These are phyloP conservation scores for Colletotrichum sansevieriae DNA, from an alignment of 2,329 filamentous ascomycete species.

Conservation along the genomic window DNA sequence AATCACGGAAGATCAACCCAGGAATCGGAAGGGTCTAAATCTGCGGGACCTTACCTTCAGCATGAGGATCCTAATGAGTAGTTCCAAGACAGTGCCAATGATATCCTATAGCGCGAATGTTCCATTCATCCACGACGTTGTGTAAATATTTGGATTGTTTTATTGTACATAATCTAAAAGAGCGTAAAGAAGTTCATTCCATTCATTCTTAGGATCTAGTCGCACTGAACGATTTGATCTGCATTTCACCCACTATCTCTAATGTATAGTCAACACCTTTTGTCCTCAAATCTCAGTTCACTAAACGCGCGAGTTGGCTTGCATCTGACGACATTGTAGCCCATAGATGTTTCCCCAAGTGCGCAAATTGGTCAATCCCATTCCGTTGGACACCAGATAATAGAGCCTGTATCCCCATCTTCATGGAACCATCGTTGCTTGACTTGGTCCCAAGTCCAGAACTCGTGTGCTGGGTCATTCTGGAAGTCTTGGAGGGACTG, in stretches of 20 bases:
- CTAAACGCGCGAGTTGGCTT: too few species aligned
- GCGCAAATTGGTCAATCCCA: background rate
- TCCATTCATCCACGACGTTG: too few species aligned
- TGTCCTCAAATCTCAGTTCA: too few species aligned
- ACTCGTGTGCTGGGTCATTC: conserved; percentile 22
- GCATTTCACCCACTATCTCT: too few species aligned
- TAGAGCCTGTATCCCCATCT: background rate
- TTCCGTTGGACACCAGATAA: conserved; percentile 12
- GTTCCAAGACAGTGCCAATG: too few species aligned
- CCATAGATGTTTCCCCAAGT: background rate
- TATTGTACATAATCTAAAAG: too few species aligned
- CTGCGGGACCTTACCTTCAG: background rate
- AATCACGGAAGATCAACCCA: background rate
- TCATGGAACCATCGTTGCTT: conserved; percentile 10
- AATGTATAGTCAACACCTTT: too few species aligned
- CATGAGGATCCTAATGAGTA: background rate
- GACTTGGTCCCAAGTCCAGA: conserved; percentile 16
- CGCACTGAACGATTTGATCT: too few species aligned
- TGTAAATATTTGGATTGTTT: too few species aligned
- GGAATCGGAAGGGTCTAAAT: background rate
- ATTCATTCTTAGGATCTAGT: too few species aligned
- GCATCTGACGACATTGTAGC: background rate
- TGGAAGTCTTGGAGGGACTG: conserved; percentile 2
- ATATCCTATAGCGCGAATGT: too few species aligned
- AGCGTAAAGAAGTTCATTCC: too few species aligned